These are phyloP conservation scores for Triticum timopheevii DNA, from an alignment of 176 grass and related monocot genomes.

Conservation along the genomic window DNA sequence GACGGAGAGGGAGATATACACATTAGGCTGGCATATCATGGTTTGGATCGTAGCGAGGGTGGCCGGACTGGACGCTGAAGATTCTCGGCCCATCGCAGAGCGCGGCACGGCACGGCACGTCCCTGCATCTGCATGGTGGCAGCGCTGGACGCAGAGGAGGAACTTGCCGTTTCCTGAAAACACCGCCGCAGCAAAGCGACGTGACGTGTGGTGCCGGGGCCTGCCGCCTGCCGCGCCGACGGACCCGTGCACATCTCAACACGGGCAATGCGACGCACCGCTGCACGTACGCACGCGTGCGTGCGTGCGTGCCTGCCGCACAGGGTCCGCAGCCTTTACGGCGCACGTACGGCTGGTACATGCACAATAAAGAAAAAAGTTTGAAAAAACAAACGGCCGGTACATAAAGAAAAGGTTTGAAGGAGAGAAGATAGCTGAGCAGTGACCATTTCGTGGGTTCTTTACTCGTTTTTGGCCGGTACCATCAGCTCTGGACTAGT, in stretches of 20 bases:
- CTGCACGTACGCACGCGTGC: neutral
- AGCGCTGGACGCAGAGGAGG: neutral
- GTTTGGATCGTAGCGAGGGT: slow-evolving; percentile 1
- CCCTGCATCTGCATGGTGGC: neutral
- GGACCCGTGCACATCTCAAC: neutral
- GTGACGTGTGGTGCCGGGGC: slow-evolving; percentile 1
- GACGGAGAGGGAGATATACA: too few relatives aligned
- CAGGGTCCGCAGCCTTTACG: neutral
- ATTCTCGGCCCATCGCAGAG: neutral
- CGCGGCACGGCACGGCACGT: neutral
- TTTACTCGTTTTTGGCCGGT: neutral
- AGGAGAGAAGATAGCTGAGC: neutral
- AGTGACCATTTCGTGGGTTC: neutral
- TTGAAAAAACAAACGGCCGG: neutral
- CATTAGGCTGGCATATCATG: too few relatives aligned
- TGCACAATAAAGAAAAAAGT: neutral
- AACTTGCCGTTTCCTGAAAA: neutral
- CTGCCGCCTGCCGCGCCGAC: neutral
- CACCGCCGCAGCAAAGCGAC: slow-evolving; percentile 3
- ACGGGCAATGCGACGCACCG: neutral
- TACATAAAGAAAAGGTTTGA: neutral
- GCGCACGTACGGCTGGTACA: neutral
- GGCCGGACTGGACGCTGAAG: neutral
- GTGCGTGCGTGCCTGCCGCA: neutral
- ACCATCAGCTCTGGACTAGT: neutral